A percentile compares a stretch with the other conserved stretches of the same genome.
phyloP scores from a whole-genome alignment of 2,329 filamentous ascomycete species.

The Incumbomyces delicatus region DNA sequence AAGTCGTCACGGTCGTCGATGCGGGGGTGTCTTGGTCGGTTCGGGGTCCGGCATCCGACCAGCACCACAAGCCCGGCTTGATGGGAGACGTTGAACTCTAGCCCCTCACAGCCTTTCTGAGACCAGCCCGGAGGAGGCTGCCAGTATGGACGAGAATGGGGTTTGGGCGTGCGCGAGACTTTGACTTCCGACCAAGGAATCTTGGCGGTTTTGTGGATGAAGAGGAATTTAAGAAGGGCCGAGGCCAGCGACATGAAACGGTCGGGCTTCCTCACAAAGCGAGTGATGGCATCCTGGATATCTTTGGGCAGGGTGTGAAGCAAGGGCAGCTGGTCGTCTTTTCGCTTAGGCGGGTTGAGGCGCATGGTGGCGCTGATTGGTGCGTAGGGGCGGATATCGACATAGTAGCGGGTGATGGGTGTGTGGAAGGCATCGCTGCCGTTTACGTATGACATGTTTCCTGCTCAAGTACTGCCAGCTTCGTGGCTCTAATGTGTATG shows the following conservation, averaged over 20 bases:
- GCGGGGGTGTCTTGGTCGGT: neutral
- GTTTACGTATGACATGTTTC: neutral
- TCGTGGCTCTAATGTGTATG: too few species aligned
- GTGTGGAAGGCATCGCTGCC: slow-evolving; percentile 9
- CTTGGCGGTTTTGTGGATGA: slow-evolving; percentile 44
- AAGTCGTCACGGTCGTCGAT: neutral
- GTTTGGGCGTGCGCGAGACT: slow-evolving; percentile 42
- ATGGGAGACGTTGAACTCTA: slow-evolving; percentile 58
- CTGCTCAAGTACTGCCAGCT: too few species aligned
- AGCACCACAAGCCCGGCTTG: slow-evolving; percentile 54
- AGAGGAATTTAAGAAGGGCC: slow-evolving; percentile 52
- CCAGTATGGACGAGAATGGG: slow-evolving; percentile 44
- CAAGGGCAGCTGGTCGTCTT: slow-evolving; percentile 27
- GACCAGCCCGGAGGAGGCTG: slow-evolving; percentile 29
- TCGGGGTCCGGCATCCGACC: slow-evolving; percentile 37
- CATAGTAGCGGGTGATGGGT: slow-evolving; percentile 33
- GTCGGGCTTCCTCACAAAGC: slow-evolving; percentile 46
- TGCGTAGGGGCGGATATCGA: slow-evolving; percentile 25
- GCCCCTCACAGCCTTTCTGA: slow-evolving; percentile 9
- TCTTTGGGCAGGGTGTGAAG: slow-evolving; percentile 31
- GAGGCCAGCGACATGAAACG: slow-evolving; percentile 53
- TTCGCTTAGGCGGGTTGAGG: neutral
- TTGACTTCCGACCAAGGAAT: slow-evolving; percentile 49
- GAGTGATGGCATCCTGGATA: slow-evolving; percentile 41
- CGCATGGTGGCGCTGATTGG: slow-evolving; percentile 1